Conservation (phyloP, 2,329 filamentous ascomycete genomes). For the Harringtonia lauricola region DNA sequence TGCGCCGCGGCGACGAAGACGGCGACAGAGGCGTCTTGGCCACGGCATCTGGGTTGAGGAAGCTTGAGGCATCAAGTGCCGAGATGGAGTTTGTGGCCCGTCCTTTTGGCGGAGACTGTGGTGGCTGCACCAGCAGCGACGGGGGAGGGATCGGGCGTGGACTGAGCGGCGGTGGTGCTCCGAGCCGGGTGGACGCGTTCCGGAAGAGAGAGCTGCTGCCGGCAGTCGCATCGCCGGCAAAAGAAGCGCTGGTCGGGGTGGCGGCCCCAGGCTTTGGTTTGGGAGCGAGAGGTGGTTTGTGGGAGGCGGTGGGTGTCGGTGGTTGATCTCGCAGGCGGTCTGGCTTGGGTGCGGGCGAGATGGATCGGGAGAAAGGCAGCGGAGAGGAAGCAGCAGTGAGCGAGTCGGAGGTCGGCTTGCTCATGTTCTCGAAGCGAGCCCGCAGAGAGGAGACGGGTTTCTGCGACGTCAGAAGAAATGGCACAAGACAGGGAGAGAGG, state of each 20-base stretch:
- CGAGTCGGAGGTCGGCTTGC: slow-evolving; percentile 31
- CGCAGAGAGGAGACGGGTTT: slow-evolving; percentile 74
- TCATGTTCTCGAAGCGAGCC: slow-evolving; percentile 73
- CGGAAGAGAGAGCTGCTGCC: slow-evolving; percentile 8
- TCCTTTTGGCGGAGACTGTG: slow-evolving; percentile 53
- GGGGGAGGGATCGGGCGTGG: slow-evolving; percentile 41
- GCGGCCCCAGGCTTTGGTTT: slow-evolving; percentile 26
- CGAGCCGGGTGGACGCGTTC: slow-evolving; percentile 32
- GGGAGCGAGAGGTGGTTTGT: slow-evolving; percentile 22
- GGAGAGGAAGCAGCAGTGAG: slow-evolving; percentile 1
- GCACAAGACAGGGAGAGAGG: background rate
- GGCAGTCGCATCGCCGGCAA: background rate
- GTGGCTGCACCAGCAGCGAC: slow-evolving; percentile 57
- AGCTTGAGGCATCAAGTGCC: slow-evolving; percentile 29
- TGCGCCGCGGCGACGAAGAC: slow-evolving; percentile 31
- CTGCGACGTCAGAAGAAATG: slow-evolving; percentile 25
- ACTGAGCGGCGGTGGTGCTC: slow-evolving; percentile 33
- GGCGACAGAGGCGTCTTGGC: slow-evolving; percentile 28
- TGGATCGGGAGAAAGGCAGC: slow-evolving; percentile 18
- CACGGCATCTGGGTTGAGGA: slow-evolving; percentile 35
- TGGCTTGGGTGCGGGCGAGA: slow-evolving; percentile 29
- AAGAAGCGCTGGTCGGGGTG: background rate
- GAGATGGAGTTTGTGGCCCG: slow-evolving; percentile 21
- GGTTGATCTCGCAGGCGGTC: slow-evolving; percentile 25
- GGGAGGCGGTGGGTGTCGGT: slow-evolving; percentile 18